Percentiles rank a stretch among this genome's conserved stretches.
phyloP scores from a whole-genome alignment of 1,284 basidiomycete genomes.

The Anthracocystis walkeri region DNA sequence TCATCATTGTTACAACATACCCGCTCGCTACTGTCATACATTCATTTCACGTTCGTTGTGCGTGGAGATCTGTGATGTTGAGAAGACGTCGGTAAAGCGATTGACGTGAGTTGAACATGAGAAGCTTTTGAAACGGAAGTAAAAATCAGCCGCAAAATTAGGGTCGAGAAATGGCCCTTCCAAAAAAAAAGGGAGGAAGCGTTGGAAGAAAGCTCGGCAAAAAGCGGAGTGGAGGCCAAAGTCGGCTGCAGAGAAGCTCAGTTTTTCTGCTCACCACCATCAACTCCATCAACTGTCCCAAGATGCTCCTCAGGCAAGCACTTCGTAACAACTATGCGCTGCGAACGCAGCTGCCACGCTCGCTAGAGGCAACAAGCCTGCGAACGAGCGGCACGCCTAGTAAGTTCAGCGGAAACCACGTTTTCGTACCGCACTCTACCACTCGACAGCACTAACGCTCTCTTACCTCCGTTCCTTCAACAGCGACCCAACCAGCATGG shows the following conservation, averaged over 20 bases:
- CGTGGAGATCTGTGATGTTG: background rate
- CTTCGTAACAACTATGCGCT: constrained; percentile 37
- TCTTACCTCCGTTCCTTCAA: background rate
- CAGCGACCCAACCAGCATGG: constrained; percentile 23
- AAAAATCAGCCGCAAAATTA: constrained; percentile 4
- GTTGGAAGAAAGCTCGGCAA: constrained; percentile 15
- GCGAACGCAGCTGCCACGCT: constrained; percentile 35
- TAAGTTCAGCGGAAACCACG: constrained; percentile 11
- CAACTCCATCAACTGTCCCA: background rate
- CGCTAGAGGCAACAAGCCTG: constrained; percentile 22
- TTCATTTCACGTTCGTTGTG: background rate
- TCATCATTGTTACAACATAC: constrained; percentile 5
- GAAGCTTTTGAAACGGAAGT: background rate
- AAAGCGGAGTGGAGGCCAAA: constrained; percentile 37
- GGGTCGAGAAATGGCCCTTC: background rate
- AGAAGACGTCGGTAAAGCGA: too few species aligned
- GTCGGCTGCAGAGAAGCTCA: constrained; percentile 1
- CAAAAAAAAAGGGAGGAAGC: constrained; percentile 1
- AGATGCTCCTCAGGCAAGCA: constrained; percentile 40
- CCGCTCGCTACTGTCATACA: constrained; percentile 7
- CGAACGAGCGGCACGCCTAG: constrained; percentile 15
- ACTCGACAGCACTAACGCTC: too few species aligned
- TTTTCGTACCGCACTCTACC: background rate
- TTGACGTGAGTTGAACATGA: too few species aligned
- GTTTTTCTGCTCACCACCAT: background rate